Evolutionary conservation across 2,329 filamentous ascomycete genomes (phyloP).

Genomic region (Helotiales sp.): DNA sequence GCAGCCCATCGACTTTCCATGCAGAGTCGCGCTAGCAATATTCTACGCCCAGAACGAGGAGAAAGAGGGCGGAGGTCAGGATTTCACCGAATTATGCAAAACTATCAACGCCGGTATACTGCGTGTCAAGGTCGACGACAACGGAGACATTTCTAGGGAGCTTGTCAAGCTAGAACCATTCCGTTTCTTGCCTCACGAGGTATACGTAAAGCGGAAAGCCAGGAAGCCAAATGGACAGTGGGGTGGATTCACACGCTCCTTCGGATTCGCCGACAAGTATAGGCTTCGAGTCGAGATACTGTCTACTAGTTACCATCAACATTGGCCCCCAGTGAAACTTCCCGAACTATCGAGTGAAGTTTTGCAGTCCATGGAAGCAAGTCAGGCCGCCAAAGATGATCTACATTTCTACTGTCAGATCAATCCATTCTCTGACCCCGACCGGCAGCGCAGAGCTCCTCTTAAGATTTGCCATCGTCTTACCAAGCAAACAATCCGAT

Average conservation of each 20-base stretch:
- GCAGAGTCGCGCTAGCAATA: slow-evolving; percentile 24
- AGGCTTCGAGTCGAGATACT: slow-evolving; percentile 20
- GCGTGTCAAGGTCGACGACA: slow-evolving; percentile 5
- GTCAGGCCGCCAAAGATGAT: slow-evolving; percentile 6
- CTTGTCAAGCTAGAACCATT: slow-evolving; percentile 21
- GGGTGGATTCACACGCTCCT: slow-evolving; percentile 1
- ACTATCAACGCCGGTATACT: slow-evolving; percentile 12
- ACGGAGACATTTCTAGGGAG: slow-evolving; percentile 18
- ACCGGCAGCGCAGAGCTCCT: slow-evolving; percentile 8
- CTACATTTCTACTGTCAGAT: slow-evolving; percentile 8
- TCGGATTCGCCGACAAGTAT: slow-evolving; percentile 27
- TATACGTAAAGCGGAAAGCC: slow-evolving; percentile 22
- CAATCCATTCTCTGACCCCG: slow-evolving; percentile 2
- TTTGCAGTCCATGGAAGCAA: slow-evolving; percentile 1
- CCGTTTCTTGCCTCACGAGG: slow-evolving; percentile 19
- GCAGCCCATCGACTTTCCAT: slow-evolving; percentile 14
- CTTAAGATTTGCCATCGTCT: slow-evolving; percentile 5
- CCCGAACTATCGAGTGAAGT: slow-evolving; percentile 3
- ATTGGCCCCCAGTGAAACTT: slow-evolving; percentile 28
- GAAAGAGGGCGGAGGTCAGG: slow-evolving; percentile 11
- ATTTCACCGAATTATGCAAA: slow-evolving; percentile 15
- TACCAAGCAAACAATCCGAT: slow-evolving; percentile 10
- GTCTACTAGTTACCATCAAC: slow-evolving; percentile 9
- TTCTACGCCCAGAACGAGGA: slow-evolving; percentile 21
- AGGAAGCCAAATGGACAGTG: slow-evolving; percentile 16